Percentiles rank a stretch among this genome's conserved stretches.
Evolutionary conservation across 164 flowering plant genomes (phyloP).

Genomic region (Cinnamomum chago): DNA sequence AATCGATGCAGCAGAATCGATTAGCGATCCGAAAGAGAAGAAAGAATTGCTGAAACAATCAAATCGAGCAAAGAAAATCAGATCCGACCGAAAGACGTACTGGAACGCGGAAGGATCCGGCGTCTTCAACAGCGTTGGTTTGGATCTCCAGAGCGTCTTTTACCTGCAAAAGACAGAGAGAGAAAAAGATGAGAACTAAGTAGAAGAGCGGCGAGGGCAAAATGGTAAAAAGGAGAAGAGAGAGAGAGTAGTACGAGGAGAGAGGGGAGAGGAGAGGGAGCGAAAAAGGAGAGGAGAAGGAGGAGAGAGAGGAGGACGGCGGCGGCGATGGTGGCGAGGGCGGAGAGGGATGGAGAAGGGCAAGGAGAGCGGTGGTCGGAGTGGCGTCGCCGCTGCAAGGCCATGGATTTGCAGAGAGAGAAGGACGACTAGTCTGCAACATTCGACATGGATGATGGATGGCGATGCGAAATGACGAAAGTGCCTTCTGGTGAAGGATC

Average conservation of each 20-base stretch:
- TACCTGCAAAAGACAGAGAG: slow-evolving; percentile 14
- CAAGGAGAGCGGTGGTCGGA: slow-evolving; percentile 16
- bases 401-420: slow-evolving; percentile 4
- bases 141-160: slow-evolving; percentile 12
- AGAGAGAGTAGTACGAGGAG: not conserved
- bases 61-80: too few relatives aligned
- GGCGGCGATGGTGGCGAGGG: slow-evolving; percentile 14
- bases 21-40: not conserved
- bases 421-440: too few relatives aligned
- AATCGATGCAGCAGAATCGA: not conserved
- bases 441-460: too few relatives aligned
- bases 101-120: slow-evolving; percentile 37
- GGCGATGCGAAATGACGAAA: too few relatives aligned
- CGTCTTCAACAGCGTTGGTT: slow-evolving; percentile 11
- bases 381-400: slow-evolving; percentile 18
- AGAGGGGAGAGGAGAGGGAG: slow-evolving; percentile 17
- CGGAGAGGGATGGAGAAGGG: slow-evolving; percentile 26
- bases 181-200: not conserved
- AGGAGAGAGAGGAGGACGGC: slow-evolving; percentile 45
- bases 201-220: not conserved
- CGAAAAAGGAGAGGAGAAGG: slow-evolving; percentile 36
- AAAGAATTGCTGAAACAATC: not conserved
- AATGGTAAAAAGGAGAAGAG: not conserved
- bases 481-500: too few relatives aligned
- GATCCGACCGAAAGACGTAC: slow-evolving; percentile 12